These are phyloP conservation scores for Tuber borchii DNA, from an alignment of 495 filamentous ascomycete species.

Conservation along the genomic window DNA sequence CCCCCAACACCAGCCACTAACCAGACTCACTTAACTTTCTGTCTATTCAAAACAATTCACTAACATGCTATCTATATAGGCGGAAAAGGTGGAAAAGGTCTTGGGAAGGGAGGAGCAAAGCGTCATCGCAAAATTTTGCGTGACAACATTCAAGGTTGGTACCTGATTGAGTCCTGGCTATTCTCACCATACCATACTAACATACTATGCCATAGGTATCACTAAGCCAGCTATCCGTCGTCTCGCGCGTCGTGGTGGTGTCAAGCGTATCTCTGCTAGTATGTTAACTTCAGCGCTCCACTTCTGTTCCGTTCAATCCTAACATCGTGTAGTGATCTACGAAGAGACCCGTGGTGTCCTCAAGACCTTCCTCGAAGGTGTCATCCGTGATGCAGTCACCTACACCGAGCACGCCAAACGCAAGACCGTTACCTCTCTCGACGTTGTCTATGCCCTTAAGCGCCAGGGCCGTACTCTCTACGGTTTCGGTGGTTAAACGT, in stretches of 20 bases:
- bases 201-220: slow-evolving; percentile 67
- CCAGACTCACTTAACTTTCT: slow-evolving; percentile 17
- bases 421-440: slow-evolving; percentile 92
- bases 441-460: slow-evolving; percentile 94
- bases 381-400: slow-evolving; percentile 98
- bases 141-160: slow-evolving; percentile 81
- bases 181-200: slow-evolving; percentile 7
- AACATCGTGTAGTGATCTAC: slow-evolving; percentile 66
- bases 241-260: slow-evolving; percentile 98
- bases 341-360: slow-evolving; percentile 99
- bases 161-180: slow-evolving; percentile 30
- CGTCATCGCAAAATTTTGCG: slow-evolving; percentile 98
- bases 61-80: slow-evolving; percentile 50
- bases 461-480: slow-evolving; percentile 93
- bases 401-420: slow-evolving; percentile 97
- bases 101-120: slow-evolving; percentile 80
- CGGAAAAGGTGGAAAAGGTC: slow-evolving; percentile 95
- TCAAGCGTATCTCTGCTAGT: slow-evolving; percentile 99
- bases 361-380: slow-evolving; percentile 99
- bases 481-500: slow-evolving; percentile 90
- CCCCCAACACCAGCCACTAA: slow-evolving; percentile 22
- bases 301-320: slow-evolving; percentile 26
- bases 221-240: slow-evolving; percentile 99
- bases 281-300: slow-evolving; percentile 43
- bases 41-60: slow-evolving; percentile 18